Evolutionary conservation across 441 rosid genomes (phyloP), one percentile per base, ranked within the genome.

Genomic region (Theobroma grandiflorum): DNA sequence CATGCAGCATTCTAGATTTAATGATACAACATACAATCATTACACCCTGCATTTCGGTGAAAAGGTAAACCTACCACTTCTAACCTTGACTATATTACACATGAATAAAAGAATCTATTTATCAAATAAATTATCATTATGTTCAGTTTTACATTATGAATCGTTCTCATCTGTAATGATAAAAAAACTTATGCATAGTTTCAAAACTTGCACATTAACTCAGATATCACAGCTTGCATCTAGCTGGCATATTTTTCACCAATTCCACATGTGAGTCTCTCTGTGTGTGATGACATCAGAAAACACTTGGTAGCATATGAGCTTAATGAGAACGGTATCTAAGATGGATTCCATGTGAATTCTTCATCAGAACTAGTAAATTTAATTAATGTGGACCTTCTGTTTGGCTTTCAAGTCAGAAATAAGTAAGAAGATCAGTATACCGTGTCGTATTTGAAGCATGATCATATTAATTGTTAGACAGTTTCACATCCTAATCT

Each of bases 241-340:
- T 26, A 26, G 31, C 31, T 26, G 31, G 31, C 31, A 26, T 26
- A 26, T 57, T 22, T 12, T 7, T 43, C 35, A 55, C 45, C 53
- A 43, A 74, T 74, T 74, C 53, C 77, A 74, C 40, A n/a, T 7
- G 16, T 49, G 38, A 26, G 31, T 49, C 12, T 15, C 9, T 70
- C 53, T 47, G 43, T 31, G 3, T 65, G 20, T 15, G 12, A 8
- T 58, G 22, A 58, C 35, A 58, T 22, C 63, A 66, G 49, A 18
- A 66, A 38, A 66, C 11, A 66, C 11, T n/a, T 22, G 20, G 16
- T 40, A 0, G 70, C 49, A 49, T 37, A 49, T 9, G 61, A 49
- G 61, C 22, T 16, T 62, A 2, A 35, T 42, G 40, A 14, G 37
- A 35, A 37, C 14, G n/a, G 15, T 10, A 26, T 49, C 31, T 26